Base-by-base conservation (phyloP, 2,329 filamentous ascomycete species). In the Diplodia scrobiculata region DNA sequence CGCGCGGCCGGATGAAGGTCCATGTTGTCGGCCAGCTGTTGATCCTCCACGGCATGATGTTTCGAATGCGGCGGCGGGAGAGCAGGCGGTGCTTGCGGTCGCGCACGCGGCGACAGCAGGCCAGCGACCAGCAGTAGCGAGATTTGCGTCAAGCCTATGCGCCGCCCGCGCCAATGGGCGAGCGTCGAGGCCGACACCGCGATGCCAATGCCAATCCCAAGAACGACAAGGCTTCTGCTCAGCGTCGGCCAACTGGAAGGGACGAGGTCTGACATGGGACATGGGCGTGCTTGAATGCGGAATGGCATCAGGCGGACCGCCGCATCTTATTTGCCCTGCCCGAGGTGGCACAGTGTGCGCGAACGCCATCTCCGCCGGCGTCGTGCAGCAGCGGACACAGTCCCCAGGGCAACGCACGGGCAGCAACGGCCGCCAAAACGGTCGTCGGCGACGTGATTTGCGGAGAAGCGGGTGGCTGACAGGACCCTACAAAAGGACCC, bases 371-470 rank as follows among this genome's bases (percentile, higher is more conserved):
- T 60, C 55, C 41, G 55, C 25, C 19, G 11, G 38, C 55, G 36
- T 60, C 38, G 34, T 62, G 58, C 58, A 60, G 41, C 54, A 21
- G 41, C 36, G 38, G 10, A 25, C 10, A 7, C 27, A 5, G 29
- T 62, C 58, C 27, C 58, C 58, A n/a, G 17, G 45, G 41, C 58
- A 62, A 62, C 58, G 58, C 58, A 62, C 58, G 41, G 58, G 25
- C 19, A 62, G 17, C 36, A 62, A 60, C 55, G 55, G 38, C 55
- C 38, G 55, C n/a, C 54, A 41, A 45, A 34, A 17, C 54, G 19
- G 17, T 34, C 25, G 38, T 47, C 25, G 38, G n/a, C 38, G 34
- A 34, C 55, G n/a, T 41, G 54, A 32, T 62, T 36, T 48, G 58
- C 41, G 9, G 41, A 29, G 41, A 17, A 19, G 52, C 32, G n/a